A percentile compares a stretch with the other conserved stretches of the same genome.
These are phyloP conservation scores for Phytopythium delawarense DNA, from an alignment of 352 stramenopile genomes.

Conservation along the genomic window DNA sequence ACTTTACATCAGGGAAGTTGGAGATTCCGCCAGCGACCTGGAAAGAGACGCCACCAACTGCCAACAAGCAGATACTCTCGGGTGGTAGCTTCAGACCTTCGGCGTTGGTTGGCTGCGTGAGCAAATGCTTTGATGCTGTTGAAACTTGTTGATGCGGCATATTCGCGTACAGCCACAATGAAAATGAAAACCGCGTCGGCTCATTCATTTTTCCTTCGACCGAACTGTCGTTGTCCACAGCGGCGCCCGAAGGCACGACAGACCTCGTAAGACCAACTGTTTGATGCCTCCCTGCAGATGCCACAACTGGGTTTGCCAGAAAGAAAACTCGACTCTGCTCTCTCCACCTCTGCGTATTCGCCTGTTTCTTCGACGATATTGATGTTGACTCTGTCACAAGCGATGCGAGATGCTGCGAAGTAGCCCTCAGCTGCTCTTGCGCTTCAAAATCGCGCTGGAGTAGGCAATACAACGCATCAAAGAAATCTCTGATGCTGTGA, in stretches of 20 bases:
- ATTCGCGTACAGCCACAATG: background rate
- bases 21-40: background rate
- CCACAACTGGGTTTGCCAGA: constrained; percentile 16
- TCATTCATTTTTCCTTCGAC: background rate
- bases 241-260: too few species aligned
- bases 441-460: constrained; percentile 6
- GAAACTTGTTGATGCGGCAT: background rate
- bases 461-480: constrained; percentile 30
- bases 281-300: constrained; percentile 10
- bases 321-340: constrained; percentile 9
- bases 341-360: background rate
- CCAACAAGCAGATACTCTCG: background rate
- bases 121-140: background rate
- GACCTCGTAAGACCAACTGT: background rate
- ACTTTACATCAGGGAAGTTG: background rate
- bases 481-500: constrained; percentile 38
- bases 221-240: background rate
- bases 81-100: background rate
- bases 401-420: background rate
- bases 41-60: background rate
- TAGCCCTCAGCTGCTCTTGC: background rate
- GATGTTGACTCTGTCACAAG: background rate
- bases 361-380: background rate
- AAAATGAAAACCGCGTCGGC: background rate
- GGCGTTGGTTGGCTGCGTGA: background rate